Evolutionary conservation across 202 grass and related monocot genomes (phyloP), one percentile per base, ranked within the genome.

Genomic region (Schoenoplectus triqueter): DNA sequence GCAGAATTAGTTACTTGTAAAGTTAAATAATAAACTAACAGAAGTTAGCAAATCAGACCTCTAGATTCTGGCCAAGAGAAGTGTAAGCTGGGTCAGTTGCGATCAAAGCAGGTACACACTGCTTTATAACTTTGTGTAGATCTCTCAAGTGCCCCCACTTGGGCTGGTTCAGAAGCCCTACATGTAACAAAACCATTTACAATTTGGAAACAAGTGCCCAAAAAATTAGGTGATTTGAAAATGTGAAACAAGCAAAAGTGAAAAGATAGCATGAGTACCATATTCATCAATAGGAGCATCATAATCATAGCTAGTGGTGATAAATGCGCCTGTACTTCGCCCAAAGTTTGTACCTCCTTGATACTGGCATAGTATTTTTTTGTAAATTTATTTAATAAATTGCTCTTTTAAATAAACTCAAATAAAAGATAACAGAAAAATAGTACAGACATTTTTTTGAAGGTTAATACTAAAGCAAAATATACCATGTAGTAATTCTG

Each of bases 401-500:
- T 59, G 19, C 40, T 7, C 44, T 68, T 66, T 67, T 21, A 83
- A 18, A 65, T 74, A 55, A 6, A 52, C 14, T 60, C 3, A 19
- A 71, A 41, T 49, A 74, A 82, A 52, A 21, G 31, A 31, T 31
- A 31, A 31, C 62, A 56, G 22, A 11, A 67, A 51, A 61, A 19
- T 86, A 55, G 10, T 69, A 18, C 18, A 62, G 65, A 20, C 4
- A 15, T 59, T 59, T 14, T 57, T 59, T 59, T 59, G 1, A n/a
- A 8, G 51, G 5, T 31, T 31, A 31, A 31, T 31, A 31, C 31
- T 54, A 54, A 0, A 59, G 55, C 15, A 78, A 68, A 66, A 67
- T 72, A 18, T 86, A 94, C 95, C 96, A 99, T 96, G 93, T 99
- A 99, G 77, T 99, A 99, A 84, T 99, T 99, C 86, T 99, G 96